Conservation (phyloP, 371 early-diverging fungal genomes). For the Zancudomyces culisetae region DNA sequence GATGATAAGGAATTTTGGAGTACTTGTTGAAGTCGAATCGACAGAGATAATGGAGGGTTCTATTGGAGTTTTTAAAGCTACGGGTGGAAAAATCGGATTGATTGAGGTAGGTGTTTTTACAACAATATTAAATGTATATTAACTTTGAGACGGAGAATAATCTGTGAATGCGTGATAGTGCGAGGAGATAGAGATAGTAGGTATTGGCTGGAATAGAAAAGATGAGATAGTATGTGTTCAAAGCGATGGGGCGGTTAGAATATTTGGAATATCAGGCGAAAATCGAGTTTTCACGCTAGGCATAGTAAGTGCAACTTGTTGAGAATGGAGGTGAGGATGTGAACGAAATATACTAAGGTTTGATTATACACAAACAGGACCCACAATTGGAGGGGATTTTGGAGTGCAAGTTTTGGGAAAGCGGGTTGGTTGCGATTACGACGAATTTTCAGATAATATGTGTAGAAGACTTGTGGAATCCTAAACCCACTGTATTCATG, state of each 20-base stretch:
- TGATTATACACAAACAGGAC: constrained; percentile 31
- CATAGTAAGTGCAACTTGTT: constrained; percentile 2
- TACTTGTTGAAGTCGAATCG: constrained; percentile 48
- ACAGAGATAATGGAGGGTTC: constrained; percentile 54
- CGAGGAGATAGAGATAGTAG: constrained; percentile 75
- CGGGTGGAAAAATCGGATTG: constrained; percentile 66
- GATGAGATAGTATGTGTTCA: constrained; percentile 76
- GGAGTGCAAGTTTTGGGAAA: constrained; percentile 72
- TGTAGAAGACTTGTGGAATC: constrained; percentile 65
- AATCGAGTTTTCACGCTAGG: constrained; percentile 68
- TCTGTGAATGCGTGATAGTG: constrained; percentile 29
- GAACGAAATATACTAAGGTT: too few relatives aligned
- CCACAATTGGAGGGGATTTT: constrained; percentile 58
- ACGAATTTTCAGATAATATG: constrained; percentile 57
- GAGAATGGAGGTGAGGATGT: too few relatives aligned
- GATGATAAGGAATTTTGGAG: constrained; percentile 67
- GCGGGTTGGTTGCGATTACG: constrained; percentile 76
- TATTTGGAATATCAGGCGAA: constrained; percentile 65
- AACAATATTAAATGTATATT: too few relatives aligned
- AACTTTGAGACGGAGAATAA: too few relatives aligned
- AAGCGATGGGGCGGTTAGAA: constrained; percentile 67
- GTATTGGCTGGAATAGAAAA: constrained; percentile 72
- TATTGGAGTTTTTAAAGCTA: constrained; percentile 63
- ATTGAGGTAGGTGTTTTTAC: constrained; percentile 64
- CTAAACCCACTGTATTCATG: constrained; percentile 57